Percentiles rank a stretch among this genome's conserved stretches.
These are phyloP conservation scores for Rhynchospora pubera DNA, from an alignment of 176 grass and related monocot species.

Conservation along the genomic window DNA sequence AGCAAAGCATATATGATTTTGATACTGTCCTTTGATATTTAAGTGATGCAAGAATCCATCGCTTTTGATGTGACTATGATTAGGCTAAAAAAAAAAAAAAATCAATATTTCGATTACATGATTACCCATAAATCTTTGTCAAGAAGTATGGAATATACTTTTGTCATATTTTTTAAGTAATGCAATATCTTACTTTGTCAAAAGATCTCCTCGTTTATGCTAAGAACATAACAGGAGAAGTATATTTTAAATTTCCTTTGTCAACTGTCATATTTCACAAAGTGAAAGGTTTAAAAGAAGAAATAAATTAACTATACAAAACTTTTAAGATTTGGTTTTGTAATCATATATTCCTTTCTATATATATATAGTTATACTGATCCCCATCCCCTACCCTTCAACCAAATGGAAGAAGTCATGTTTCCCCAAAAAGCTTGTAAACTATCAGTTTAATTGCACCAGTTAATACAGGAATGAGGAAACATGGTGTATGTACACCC, in stretches of 20 bases:
- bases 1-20: background rate
- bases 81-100: slow-evolving; percentile 20
- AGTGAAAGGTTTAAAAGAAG: background rate
- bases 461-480: too few species aligned
- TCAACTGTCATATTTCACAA: slow-evolving; percentile 25
- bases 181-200: slow-evolving; percentile 28
- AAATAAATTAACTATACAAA: too few species aligned
- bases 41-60: background rate
- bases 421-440: too few species aligned
- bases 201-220: slow-evolving; percentile 16
- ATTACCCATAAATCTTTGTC: slow-evolving; percentile 27
- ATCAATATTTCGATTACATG: slow-evolving; percentile 16
- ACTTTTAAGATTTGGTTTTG: too few species aligned
- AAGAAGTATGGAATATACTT: slow-evolving; percentile 40
- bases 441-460: too few species aligned
- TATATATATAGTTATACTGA: too few species aligned
- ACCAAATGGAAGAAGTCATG: too few species aligned
- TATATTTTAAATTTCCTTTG: slow-evolving; percentile 30
- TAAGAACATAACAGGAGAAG: background rate
- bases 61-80: slow-evolving; percentile 25
- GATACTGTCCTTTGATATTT: slow-evolving; percentile 7
- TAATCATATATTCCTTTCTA: too few species aligned
- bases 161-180: slow-evolving; percentile 30
- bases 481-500: too few species aligned
- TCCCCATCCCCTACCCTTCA: too few species aligned